These are phyloP conservation scores for Coleophoma cylindrospora DNA, from an alignment of 2,329 filamentous ascomycete species.

Conservation along the genomic window DNA sequence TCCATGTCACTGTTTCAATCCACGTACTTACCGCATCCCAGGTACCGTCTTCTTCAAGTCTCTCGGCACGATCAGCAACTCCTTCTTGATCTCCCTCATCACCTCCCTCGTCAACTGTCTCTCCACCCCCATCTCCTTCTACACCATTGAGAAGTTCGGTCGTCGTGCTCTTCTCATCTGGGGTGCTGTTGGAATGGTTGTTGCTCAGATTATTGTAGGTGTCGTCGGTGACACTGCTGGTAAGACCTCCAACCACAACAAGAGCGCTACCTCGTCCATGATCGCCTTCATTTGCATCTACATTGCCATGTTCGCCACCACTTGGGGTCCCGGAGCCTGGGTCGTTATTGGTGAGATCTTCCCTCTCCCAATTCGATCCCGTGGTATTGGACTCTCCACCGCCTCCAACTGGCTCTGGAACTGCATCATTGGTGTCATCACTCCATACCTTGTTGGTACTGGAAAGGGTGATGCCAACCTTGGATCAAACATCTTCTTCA, in stretches of 20 bases:
- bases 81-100: constrained; percentile 60
- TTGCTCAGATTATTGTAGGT: constrained; percentile 42
- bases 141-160: constrained; percentile 61
- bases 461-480: constrained; percentile 27
- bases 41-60: constrained; percentile 55
- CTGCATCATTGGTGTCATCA: constrained; percentile 65
- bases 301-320: constrained; percentile 63
- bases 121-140: constrained; percentile 71
- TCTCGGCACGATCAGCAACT: constrained; percentile 61
- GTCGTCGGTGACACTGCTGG: constrained; percentile 35
- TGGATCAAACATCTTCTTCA: constrained; percentile 30
- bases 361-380: constrained; percentile 68
- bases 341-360: constrained; percentile 61
- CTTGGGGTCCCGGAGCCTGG: constrained; percentile 65
- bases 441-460: constrained; percentile 59
- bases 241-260: constrained; percentile 58
- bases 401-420: constrained; percentile 91
- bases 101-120: constrained; percentile 63
- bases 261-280: constrained; percentile 54
- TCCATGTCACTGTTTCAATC: too few relatives aligned
- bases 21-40: constrained; percentile 42
- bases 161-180: constrained; percentile 59
- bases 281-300: constrained; percentile 68
- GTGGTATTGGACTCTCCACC: constrained; percentile 79
- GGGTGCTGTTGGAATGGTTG: constrained; percentile 64